These are phyloP conservation scores for Penicillium nucicola DNA, from an alignment of 495 filamentous ascomycete genomes.

Conservation along the genomic window DNA sequence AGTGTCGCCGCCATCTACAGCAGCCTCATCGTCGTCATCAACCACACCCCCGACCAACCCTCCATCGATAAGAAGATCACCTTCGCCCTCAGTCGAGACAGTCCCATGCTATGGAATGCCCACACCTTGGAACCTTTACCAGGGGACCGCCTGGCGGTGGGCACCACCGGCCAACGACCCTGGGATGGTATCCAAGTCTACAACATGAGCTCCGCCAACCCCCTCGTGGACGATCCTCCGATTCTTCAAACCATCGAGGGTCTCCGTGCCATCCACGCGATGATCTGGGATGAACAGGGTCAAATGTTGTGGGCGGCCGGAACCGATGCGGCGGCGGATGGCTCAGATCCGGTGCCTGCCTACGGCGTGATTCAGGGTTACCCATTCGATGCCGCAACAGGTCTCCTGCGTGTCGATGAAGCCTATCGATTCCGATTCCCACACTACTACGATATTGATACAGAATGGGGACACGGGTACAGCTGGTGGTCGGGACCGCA, in stretches of 20 bases:
- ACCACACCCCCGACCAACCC: constrained; percentile 25
- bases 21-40: constrained; percentile 21
- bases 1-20: constrained; percentile 25
- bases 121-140: constrained; percentile 27
- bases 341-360: constrained; percentile 22
- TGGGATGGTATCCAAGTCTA: constrained; percentile 31
- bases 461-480: constrained; percentile 26
- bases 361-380: constrained; percentile 23
- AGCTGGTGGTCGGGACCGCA: constrained; percentile 29
- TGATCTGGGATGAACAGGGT: constrained; percentile 30
- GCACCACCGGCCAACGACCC: constrained; percentile 23
- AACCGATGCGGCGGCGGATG: constrained; percentile 28
- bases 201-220: constrained; percentile 18
- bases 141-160: constrained; percentile 21
- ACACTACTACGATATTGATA: constrained; percentile 13
- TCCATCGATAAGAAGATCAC: constrained; percentile 26
- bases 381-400: constrained; percentile 19
- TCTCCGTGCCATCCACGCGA: constrained; percentile 25
- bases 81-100: constrained; percentile 23
- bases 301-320: constrained; percentile 28
- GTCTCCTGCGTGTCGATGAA: constrained; percentile 15
- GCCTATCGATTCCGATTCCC: constrained; percentile 12
- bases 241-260: constrained; percentile 28
- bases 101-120: constrained; percentile 21
- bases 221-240: constrained; percentile 22